Evolutionary conservation across 2,329 filamentous ascomycete species (phyloP).

Genomic region (Dothistroma septosporum): DNA sequence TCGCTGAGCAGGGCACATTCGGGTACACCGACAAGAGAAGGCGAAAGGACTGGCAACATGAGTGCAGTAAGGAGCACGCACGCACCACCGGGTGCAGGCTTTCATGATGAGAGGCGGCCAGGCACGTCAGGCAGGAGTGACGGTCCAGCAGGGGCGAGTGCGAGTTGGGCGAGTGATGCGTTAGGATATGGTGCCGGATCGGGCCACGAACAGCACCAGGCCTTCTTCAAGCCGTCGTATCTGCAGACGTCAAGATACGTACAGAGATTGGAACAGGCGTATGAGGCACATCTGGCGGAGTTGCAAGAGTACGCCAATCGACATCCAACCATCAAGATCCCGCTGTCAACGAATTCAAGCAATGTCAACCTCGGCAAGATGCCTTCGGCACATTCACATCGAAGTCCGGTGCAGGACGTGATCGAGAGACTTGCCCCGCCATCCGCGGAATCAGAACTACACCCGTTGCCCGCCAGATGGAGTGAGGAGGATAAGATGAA

Average conservation of each 20-base stretch:
- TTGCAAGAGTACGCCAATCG: conserved; percentile 25
- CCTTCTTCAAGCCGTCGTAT: conserved; percentile 81
- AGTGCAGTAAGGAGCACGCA: conserved; percentile 1
- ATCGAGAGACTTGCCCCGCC: conserved; percentile 66
- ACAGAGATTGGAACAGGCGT: conserved; percentile 57
- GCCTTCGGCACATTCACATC: conserved; percentile 55
- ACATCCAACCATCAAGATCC: conserved; percentile 20
- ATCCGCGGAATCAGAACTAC: conserved; percentile 53
- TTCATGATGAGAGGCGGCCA: conserved; percentile 8
- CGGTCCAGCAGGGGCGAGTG: conserved; percentile 11
- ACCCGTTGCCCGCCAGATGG: conserved; percentile 77
- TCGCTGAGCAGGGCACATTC: neutral
- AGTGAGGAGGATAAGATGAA: conserved; percentile 70
- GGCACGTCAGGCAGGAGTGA: conserved; percentile 6
- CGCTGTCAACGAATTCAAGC: conserved; percentile 55
- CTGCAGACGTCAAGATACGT: conserved; percentile 74
- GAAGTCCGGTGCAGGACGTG: conserved; percentile 77
- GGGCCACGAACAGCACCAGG: conserved; percentile 26
- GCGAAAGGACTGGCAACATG: conserved; percentile 5
- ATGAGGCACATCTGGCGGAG: conserved; percentile 52
- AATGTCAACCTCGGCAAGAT: conserved; percentile 58
- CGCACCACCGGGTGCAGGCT: conserved; percentile 7
- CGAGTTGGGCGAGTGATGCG: conserved; percentile 17
- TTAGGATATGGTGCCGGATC: conserved; percentile 16
- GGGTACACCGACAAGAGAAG: neutral